A percentile compares a stretch with the other conserved stretches of the same genome.
These are phyloP conservation scores for Capillidium heterosporum DNA, from an alignment of 371 early-diverging fungal genomes.

Conservation along the genomic window DNA sequence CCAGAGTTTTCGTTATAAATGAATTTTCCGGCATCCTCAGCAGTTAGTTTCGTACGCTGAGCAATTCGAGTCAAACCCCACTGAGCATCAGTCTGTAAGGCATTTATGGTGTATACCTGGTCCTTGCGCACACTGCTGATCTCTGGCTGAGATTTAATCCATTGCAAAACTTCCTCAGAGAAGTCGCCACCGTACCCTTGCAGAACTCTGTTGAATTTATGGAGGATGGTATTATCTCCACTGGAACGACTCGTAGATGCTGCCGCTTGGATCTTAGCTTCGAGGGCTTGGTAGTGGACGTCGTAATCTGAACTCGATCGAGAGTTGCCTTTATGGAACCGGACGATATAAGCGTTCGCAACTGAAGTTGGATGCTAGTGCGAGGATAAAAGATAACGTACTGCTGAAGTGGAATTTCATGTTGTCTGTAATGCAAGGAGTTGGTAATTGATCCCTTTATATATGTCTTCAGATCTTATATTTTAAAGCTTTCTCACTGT, in stretches of 20 bases:
- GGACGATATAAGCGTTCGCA: no score
- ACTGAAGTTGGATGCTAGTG: no score
- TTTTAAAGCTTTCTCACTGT: no score
- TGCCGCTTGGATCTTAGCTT: neutral
- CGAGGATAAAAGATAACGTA: no score
- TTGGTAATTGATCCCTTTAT: no score
- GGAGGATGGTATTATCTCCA: neutral
- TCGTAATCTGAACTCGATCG: neutral
- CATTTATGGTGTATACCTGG: constrained; percentile 15
- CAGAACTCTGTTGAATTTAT: neutral
- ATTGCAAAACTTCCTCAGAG: neutral
- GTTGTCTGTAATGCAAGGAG: no score
- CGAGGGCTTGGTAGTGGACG: neutral
- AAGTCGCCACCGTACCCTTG: neutral
- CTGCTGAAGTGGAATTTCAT: no score
- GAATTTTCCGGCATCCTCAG: constrained; percentile 24
- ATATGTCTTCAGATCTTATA: no score
- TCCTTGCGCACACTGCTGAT: constrained; percentile 33
- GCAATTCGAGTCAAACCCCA: constrained; percentile 38
- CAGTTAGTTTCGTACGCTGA: constrained; percentile 20
- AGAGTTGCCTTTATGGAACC: neutral
- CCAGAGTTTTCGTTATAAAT: constrained; percentile 19
- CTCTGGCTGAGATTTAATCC: constrained; percentile 12
- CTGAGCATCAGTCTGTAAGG: constrained; percentile 12
- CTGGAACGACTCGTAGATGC: neutral